Conservation (phyloP, 495 filamentous ascomycete genomes). For the Chaetomium cochliodes region DNA sequence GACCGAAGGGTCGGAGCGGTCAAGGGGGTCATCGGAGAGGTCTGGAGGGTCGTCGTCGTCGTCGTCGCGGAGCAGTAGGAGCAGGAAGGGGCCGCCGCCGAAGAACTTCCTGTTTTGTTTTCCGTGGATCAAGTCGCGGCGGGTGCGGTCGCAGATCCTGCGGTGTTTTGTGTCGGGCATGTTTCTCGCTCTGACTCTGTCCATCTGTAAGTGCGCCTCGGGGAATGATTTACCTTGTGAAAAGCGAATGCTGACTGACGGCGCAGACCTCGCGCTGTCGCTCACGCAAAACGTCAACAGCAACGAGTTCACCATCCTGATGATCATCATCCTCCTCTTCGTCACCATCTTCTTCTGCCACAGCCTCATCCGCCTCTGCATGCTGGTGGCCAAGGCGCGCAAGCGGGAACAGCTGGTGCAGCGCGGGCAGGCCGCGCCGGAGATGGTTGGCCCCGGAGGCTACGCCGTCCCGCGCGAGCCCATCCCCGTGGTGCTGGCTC, state of each 20-base stretch:
- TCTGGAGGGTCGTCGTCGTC: neutral
- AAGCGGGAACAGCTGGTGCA: conserved; percentile 21
- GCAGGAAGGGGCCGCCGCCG: conserved; percentile 28
- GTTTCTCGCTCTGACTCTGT: conserved; percentile 54
- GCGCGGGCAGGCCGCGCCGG: conserved; percentile 30
- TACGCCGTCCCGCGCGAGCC: conserved; percentile 62
- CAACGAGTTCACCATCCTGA: conserved; percentile 68
- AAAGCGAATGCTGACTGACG: conserved; percentile 10
- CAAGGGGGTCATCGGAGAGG: neutral
- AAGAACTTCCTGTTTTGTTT: conserved; percentile 51
- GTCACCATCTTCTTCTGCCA: conserved; percentile 78
- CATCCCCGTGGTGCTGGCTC: conserved; percentile 59
- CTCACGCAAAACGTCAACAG: conserved; percentile 56
- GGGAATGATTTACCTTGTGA: neutral
- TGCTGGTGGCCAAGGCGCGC: conserved; percentile 52
- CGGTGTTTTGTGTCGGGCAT: conserved; percentile 56
- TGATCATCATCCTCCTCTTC: conserved; percentile 71
- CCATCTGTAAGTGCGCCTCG: conserved; percentile 55
- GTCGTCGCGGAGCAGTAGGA: conserved; percentile 2
- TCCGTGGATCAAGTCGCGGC: conserved; percentile 53
- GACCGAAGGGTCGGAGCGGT: neutral
- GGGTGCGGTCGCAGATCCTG: conserved; percentile 55
- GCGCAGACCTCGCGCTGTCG: conserved; percentile 65
- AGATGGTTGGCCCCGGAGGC: conserved; percentile 50
- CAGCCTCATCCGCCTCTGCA: conserved; percentile 67